Evolutionary conservation across 257 asterid species (phyloP).

Genomic region (Rubia yunnanensis): DNA sequence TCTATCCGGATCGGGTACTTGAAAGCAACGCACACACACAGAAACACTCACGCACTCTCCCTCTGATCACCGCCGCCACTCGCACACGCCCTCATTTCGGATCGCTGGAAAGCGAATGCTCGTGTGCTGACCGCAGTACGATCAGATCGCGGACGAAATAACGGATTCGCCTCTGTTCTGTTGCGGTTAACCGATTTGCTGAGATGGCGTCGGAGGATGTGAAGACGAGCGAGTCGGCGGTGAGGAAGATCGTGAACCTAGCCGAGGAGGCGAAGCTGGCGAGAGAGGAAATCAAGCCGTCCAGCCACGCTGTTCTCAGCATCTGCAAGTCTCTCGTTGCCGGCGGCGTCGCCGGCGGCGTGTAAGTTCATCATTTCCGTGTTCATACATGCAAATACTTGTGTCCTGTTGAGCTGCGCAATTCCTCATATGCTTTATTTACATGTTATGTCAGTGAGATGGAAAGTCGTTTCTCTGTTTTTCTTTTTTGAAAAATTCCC

Average conservation of each 20-base stretch:
- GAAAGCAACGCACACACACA: neutral
- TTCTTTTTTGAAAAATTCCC: no score
- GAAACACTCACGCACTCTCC: neutral
- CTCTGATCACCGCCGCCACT: constrained; percentile 16
- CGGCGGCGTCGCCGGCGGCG: constrained; percentile 97
- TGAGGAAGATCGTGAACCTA: constrained; percentile 78
- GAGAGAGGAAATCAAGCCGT: constrained; percentile 71
- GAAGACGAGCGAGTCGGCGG: constrained; percentile 77
- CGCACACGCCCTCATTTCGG: neutral
- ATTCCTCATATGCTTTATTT: neutral
- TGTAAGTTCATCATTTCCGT: constrained; percentile 38
- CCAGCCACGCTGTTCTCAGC: constrained; percentile 51
- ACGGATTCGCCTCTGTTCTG: neutral
- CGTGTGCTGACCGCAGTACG: neutral
- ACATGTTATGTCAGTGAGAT: neutral
- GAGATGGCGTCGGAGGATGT: constrained; percentile 94
- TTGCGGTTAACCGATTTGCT: neutral
- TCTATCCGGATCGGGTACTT: neutral
- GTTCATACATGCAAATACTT: neutral
- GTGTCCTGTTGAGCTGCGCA: neutral
- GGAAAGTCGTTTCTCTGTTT: neutral
- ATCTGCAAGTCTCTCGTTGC: constrained; percentile 86
- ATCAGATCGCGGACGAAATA: neutral
- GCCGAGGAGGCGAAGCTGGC: constrained; percentile 96
- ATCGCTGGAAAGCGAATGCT: neutral